Evolutionary conservation across 108 stramenopile species (phyloP), one percentile per base, ranked within the genome.

Genomic region (Stephanodiscus triporus): DNA sequence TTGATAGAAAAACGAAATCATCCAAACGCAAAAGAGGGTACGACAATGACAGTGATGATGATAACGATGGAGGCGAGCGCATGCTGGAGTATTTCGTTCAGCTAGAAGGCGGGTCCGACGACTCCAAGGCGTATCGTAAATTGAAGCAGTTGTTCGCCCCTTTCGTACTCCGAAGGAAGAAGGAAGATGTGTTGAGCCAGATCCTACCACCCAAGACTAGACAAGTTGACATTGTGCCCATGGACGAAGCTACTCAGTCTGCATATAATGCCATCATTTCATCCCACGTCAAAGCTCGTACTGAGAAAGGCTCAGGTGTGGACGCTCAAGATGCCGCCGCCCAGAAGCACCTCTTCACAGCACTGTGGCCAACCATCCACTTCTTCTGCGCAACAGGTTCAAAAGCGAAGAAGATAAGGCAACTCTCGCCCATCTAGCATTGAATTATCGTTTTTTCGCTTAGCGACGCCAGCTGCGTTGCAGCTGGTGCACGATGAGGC

Each of bases 321-420:
- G 13, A 49, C 36, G 70, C 70, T 13, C 53, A 74, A 36, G 61
- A 80, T 45, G 80, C 84, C 11, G 74, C 83, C 19, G 73, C 80
- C 57, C 83, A 81, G 37, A 85, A 93, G 34, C 91, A 97, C 65
- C 68, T 98, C n/a, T 98, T 98, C 79, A 96, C 98, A 14, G 83
- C 91, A 50, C 89, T 97, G 8, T 89, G 98, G 34, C 98, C 2
- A 97, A 99, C 73, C 98, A 99, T 78, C 95, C 97, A 11, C 76
- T 98, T 19, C 78, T 99, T 6, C 82, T 99, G 20, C 90, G 97
- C 48, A 84, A 83, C 10, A 84, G 92, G 29, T 86, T 91, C 64
- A 90, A 68, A 23, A 68, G 86, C 13, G 73, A 61, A 14, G 67
- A 40, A 23, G 90, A 91, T 23, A 75, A 84, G 16, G 69, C 83